phyloP scores from a whole-genome alignment of 176 grass and related monocot species.

The Typha latifolia region DNA sequence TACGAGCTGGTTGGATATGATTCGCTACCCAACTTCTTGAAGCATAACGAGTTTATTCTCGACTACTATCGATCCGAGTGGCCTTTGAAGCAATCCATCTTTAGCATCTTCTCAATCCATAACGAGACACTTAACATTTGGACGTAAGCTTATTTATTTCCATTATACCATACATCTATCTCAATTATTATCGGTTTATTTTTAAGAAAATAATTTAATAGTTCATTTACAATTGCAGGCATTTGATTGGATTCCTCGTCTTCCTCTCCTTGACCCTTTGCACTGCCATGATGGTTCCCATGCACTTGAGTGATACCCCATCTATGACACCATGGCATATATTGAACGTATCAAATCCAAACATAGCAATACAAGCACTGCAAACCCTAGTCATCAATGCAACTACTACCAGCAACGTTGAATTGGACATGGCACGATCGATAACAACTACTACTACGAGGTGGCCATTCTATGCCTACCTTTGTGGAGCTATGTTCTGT shows the following conservation, averaged over 20 bases:
- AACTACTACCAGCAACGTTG: constrained; percentile 3
- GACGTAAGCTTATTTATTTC: constrained; percentile 37
- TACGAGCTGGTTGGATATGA: constrained; percentile 46
- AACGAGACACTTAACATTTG: constrained; percentile 81
- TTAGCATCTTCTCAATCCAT: constrained; percentile 61
- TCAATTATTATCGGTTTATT: background rate
- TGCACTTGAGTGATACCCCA: background rate
- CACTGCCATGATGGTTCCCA: constrained; percentile 35
- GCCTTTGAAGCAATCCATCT: constrained; percentile 47
- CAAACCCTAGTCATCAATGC: background rate
- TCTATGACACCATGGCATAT: background rate
- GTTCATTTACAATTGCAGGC: constrained; percentile 22
- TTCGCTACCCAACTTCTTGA: constrained; percentile 50
- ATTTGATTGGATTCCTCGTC: constrained; percentile 69
- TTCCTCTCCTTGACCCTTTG: constrained; percentile 55
- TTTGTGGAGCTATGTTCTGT: constrained; percentile 72
- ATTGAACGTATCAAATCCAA: constrained; percentile 11
- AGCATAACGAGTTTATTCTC: constrained; percentile 70
- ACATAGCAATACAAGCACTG: background rate
- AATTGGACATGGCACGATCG: background rate
- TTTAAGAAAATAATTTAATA: background rate
- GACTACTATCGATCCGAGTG: constrained; percentile 74
- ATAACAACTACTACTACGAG: constrained; percentile 3
- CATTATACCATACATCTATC: background rate
- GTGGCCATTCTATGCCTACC: constrained; percentile 80